phyloP scores from a whole-genome alignment of 2,329 filamentous ascomycete genomes.

The Immersiporthe knoxdaviesiana region DNA sequence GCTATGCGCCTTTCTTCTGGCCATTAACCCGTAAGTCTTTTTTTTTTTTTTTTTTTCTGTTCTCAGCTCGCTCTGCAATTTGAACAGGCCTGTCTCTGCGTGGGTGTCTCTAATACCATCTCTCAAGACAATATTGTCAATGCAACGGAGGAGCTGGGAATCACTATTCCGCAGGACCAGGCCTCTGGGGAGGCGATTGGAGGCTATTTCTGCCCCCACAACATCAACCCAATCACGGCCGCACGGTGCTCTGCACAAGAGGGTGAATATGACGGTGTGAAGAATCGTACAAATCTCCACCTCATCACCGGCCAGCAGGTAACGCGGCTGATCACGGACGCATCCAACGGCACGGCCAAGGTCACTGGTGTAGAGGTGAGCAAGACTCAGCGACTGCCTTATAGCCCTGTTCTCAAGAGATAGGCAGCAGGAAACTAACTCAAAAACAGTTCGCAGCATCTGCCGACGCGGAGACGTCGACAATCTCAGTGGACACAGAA shows the following conservation, averaged over 20 bases:
- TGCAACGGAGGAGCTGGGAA: conserved; percentile 32
- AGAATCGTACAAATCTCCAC: conserved; percentile 35
- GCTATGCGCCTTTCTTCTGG: conserved; percentile 40
- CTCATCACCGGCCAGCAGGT: conserved; percentile 37
- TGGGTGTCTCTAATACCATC: neutral
- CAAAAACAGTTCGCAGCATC: conserved; percentile 15
- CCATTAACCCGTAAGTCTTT: conserved; percentile 32
- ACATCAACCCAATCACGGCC: conserved; percentile 33
- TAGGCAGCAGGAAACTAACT: neutral
- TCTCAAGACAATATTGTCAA: conserved; percentile 30
- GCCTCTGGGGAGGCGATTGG: conserved; percentile 30
- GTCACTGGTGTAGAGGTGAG: conserved; percentile 32
- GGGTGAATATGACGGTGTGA: conserved; percentile 35
- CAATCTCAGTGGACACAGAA: conserved; percentile 38
- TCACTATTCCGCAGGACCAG: conserved; percentile 28
- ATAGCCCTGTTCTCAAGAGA: neutral
- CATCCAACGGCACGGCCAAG: conserved; percentile 21
- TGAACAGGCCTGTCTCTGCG: no score
- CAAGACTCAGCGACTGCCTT: no score
- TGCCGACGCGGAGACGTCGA: conserved; percentile 11
- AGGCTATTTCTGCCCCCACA: conserved; percentile 34
- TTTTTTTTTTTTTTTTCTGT: neutral
- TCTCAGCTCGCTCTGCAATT: neutral
- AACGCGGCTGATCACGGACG: conserved; percentile 33
- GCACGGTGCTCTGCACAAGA: conserved; percentile 37